Evolutionary conservation across 140 eudicot genomes (phyloP).

Genomic region (Flaveria floridana): DNA sequence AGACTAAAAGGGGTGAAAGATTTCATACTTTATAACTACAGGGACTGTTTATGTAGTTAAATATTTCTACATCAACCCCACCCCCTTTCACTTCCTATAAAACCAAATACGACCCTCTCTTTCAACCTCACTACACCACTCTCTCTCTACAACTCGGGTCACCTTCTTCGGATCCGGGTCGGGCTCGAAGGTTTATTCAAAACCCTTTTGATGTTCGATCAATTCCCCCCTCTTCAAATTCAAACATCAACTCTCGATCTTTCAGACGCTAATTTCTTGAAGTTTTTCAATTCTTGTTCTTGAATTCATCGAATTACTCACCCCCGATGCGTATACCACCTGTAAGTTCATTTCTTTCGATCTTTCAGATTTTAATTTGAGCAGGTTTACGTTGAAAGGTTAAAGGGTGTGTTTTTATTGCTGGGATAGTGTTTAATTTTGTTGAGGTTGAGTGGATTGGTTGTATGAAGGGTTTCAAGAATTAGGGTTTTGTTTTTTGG

Average conservation of each 20-base stretch:
- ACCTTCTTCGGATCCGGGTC: slow-evolving; percentile 36
- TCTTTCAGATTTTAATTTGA: background rate
- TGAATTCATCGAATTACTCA: slow-evolving; percentile 20
- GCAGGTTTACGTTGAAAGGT: slow-evolving; percentile 16
- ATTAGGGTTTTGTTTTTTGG: slow-evolving; percentile 35
- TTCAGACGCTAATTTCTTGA: background rate
- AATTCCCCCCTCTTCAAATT: slow-evolving; percentile 36
- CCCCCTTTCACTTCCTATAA: slow-evolving; percentile 32
- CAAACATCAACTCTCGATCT: slow-evolving; percentile 24
- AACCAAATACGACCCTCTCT: slow-evolving; percentile 21
- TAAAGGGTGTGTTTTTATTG: background rate
- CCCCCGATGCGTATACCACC: slow-evolving; percentile 16
- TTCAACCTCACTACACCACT: slow-evolving; percentile 30
- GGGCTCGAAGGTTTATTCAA: slow-evolving; percentile 36
- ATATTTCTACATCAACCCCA: slow-evolving; percentile 4
- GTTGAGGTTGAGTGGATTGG: slow-evolving; percentile 3
- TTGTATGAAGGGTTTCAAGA: background rate
- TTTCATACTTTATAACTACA: background rate
- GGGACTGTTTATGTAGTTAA: background rate
- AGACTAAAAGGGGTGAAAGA: background rate
- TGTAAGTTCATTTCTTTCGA: slow-evolving; percentile 29
- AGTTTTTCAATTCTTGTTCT: slow-evolving; percentile 13
- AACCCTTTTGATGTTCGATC: slow-evolving; percentile 32
- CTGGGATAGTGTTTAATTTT: background rate
- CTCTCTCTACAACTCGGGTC: slow-evolving; percentile 42